Evolutionary conservation across 768 basidiomycete genomes (phyloP).

Genomic region (Flagelloscypha sp.): DNA sequence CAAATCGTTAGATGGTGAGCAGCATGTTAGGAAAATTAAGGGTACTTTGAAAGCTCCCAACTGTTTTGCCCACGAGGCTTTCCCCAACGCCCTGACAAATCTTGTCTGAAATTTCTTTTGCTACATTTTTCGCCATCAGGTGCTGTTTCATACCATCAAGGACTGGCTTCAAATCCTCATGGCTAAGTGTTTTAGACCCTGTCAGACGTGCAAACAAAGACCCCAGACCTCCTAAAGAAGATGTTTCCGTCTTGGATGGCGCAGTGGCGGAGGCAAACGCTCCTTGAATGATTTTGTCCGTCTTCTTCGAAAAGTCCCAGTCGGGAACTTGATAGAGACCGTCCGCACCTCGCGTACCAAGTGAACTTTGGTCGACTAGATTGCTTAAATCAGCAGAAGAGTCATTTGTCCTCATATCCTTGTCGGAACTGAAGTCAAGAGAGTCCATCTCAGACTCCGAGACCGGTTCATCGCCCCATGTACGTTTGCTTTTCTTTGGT

Average conservation of each 20-base stretch:
- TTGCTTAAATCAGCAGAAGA: constrained; percentile 41
- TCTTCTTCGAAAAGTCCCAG: constrained; percentile 64
- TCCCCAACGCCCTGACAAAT: constrained; percentile 93
- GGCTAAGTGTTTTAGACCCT: constrained; percentile 73
- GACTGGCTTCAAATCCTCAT: constrained; percentile 80
- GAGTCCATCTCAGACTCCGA: constrained; percentile 88
- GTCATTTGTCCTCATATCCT: no score
- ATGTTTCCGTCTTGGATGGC: constrained; percentile 23
- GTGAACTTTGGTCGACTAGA: constrained; percentile 60
- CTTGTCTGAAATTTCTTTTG: constrained; percentile 89
- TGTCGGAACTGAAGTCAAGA: constrained; percentile 77
- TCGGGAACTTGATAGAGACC: constrained; percentile 68
- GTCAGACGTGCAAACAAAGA: constrained; percentile 81
- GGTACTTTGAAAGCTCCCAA: constrained; percentile 84
- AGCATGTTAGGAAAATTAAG: constrained; percentile 8
- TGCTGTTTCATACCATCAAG: constrained; percentile 94
- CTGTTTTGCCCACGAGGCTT: constrained; percentile 81
- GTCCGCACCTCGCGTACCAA: constrained; percentile 70
- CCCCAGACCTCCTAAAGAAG: constrained; percentile 55
- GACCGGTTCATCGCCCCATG: constrained; percentile 83
- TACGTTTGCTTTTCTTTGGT: constrained; percentile 70
- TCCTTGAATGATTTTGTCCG: constrained; percentile 37
- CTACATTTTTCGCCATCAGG: constrained; percentile 98
- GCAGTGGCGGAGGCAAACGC: constrained; percentile 51
- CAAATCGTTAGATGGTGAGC: constrained; percentile 7